Evolutionary conservation across 176 grass and related monocot species (phyloP), one percentile per base, ranked within the genome.

Genomic region (Carex kokanica): DNA sequence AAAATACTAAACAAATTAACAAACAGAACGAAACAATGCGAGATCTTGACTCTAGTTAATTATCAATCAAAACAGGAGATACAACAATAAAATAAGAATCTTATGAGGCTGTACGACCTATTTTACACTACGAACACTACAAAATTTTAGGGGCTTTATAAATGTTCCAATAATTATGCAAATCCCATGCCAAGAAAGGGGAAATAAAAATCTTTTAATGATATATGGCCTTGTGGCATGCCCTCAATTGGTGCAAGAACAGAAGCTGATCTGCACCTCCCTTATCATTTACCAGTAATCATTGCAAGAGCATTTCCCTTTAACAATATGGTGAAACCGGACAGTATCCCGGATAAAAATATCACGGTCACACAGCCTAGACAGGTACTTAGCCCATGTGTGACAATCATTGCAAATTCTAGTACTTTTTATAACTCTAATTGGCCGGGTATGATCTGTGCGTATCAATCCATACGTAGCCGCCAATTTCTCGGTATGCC

Each of bases 321-420:
- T 78, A 3, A 43, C 83, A 83, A 97, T 92, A 89, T 90, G 89
- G 80, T 97, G 91, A 87, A 94, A 97, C 78, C 85, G 65, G 66
- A 88, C 83, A 0, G 82, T 84, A 57, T 94, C 94, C 16, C 91
- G 80, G 3, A 97, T 88, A 69, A 90, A 85, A 55, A 97, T 92
- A 47, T 92, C 74, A 0, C 66, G 74, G 3, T 77, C 83, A 21
- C 86, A 87, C n/a, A 92, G 11, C 6, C 72, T 57, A 5, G 91
- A 94, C 14, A 92, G 60, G 5, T 92, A 85, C 80, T 94, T 94
- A 14, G 88, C 90, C 69, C 88, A 81, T 60, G 74, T 89, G 43
- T 97, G 94, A 52, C 94, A 94, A 82, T 97, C 94, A 27, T 88
- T 92, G 85, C 92, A 94, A 88, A 94, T 86, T 78, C 94, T 89